These are phyloP conservation scores for Magnaporthales sp. DNA, from an alignment of 2,329 filamentous ascomycete genomes.

Conservation along the genomic window DNA sequence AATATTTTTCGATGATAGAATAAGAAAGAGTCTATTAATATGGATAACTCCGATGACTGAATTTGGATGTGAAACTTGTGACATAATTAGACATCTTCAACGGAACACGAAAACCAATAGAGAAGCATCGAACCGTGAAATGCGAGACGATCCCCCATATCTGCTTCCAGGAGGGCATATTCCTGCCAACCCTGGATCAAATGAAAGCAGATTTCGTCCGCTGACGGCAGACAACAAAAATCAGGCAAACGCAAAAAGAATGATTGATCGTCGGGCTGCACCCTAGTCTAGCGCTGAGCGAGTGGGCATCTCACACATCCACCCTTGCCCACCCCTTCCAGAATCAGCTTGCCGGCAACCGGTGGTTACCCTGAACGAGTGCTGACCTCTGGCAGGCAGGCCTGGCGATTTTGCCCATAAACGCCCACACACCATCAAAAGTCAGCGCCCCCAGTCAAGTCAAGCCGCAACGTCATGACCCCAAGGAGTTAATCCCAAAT, in stretches of 20 bases:
- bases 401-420: no score
- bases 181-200: no score
- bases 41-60: no score
- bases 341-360: not conserved
- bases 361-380: no score
- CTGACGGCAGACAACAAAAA: not conserved
- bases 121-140: not conserved
- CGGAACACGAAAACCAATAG: not conserved
- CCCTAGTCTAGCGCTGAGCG: not conserved
- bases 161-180: not conserved
- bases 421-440: not conserved
- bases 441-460: not conserved
- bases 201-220: not conserved
- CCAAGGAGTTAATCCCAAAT: not conserved
- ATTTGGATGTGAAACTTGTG: no score
- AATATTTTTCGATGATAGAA: not conserved
- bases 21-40: no score
- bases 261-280: not conserved
- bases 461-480: not conserved
- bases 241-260: not conserved
- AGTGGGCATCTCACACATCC: no score
- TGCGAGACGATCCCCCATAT: not conserved
- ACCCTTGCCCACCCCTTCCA: not conserved
- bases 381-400: no score
- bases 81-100: no score